Conservation (phyloP, 1,284 basidiomycete species). For the Puccinia polysora region DNA sequence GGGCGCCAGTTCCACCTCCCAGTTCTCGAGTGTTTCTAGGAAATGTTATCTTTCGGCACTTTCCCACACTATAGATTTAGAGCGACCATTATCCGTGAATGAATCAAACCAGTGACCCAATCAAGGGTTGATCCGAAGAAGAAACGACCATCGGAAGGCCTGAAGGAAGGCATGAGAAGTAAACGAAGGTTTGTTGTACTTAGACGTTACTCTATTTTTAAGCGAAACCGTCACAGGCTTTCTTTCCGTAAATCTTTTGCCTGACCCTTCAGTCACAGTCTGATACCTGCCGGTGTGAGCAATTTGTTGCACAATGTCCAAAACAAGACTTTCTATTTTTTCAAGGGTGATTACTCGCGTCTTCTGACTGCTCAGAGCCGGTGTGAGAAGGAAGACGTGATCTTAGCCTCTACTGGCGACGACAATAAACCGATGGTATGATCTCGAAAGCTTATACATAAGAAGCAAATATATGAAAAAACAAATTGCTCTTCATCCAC, state of each 20-base stretch:
- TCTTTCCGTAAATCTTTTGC: neutral
- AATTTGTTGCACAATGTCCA: constrained; percentile 18
- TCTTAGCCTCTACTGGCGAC: too few relatives aligned
- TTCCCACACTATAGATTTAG: neutral
- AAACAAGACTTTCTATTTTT: constrained; percentile 11
- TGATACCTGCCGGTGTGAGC: neutral
- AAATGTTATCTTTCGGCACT: constrained; percentile 5
- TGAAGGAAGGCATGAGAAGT: neutral
- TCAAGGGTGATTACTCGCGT: neutral
- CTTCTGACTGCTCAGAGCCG: neutral
- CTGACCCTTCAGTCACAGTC: neutral
- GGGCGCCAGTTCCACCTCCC: constrained; percentile 18
- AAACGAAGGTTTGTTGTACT: neutral
- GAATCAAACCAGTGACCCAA: neutral
- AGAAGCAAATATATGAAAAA: neutral
- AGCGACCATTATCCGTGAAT: neutral
- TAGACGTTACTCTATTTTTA: neutral
- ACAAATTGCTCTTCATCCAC: neutral
- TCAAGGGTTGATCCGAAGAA: too few relatives aligned
- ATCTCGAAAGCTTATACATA: too few relatives aligned
- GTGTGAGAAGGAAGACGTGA: neutral
- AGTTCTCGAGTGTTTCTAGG: constrained; percentile 5
- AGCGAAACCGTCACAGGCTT: neutral
- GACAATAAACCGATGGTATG: too few relatives aligned
- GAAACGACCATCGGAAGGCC: too few relatives aligned